These are phyloP conservation scores for Pleurotus ostreatus DNA, from an alignment of 768 basidiomycete genomes.

Conservation along the genomic window DNA sequence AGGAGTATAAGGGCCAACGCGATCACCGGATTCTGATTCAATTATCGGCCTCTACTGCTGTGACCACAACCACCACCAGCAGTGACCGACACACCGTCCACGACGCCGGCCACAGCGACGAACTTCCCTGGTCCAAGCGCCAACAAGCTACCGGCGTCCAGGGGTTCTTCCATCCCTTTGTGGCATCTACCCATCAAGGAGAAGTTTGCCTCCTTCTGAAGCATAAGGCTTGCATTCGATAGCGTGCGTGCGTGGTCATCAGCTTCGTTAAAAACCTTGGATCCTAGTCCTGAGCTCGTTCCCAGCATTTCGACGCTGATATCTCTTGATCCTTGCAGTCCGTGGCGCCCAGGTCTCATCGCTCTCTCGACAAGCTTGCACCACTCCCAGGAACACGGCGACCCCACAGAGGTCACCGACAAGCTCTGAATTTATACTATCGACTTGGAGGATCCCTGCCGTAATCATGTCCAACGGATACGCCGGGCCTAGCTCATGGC, in stretches of 20 bases:
- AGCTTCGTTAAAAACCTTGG: neutral
- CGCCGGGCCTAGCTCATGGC: conserved; percentile 20
- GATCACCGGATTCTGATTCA: neutral
- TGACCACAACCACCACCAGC: neutral
- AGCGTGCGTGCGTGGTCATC: neutral
- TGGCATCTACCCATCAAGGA: neutral
- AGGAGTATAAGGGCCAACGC: conserved; percentile 1
- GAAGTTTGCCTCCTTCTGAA: neutral
- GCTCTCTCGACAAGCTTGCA: neutral
- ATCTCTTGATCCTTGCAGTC: neutral
- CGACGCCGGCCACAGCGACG: conserved; percentile 15
- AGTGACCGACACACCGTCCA: conserved; percentile 13
- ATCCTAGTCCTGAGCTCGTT: neutral
- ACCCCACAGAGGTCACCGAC: neutral
- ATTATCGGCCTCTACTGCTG: neutral
- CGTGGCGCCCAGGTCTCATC: neutral
- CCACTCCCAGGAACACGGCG: neutral
- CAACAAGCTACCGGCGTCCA: neutral
- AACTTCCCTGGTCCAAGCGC: conserved; percentile 3
- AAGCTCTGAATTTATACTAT: neutral
- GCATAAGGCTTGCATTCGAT: neutral
- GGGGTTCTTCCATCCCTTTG: conserved; percentile 1
- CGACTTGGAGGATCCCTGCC: neutral
- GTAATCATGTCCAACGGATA: conserved; percentile 21
- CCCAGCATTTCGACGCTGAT: neutral